These are phyloP conservation scores for Flaveria ramosissima DNA, from an alignment of 129 eudicot species.

Conservation along the genomic window DNA sequence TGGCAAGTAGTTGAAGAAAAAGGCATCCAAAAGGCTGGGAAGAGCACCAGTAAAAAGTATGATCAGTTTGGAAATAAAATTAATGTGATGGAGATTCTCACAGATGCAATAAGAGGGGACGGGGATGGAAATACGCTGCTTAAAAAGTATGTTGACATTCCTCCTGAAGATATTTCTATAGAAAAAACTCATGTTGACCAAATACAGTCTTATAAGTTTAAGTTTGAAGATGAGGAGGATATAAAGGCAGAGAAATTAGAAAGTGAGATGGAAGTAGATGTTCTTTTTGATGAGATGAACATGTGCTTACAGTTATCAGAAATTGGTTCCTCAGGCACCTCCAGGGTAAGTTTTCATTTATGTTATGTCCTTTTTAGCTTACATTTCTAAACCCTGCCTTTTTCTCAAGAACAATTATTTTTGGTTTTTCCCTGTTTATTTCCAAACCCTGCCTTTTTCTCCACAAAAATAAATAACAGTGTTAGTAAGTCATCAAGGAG, in stretches of 20 bases:
- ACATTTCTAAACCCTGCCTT: background rate
- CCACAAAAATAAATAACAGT: background rate
- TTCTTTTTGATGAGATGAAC: constrained; percentile 50
- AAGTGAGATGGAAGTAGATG: constrained; percentile 44
- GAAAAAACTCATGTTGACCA: constrained; percentile 18
- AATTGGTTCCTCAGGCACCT: constrained; percentile 27
- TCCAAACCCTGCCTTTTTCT: background rate
- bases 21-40: background rate
- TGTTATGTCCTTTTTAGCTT: background rate
- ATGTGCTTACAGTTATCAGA: constrained; percentile 34
- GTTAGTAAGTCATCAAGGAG: background rate
- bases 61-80: background rate
- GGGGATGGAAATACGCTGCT: constrained; percentile 30
- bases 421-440: background rate
- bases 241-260: constrained; percentile 33
- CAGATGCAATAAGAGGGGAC: constrained; percentile 36
- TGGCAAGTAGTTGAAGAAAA: constrained; percentile 22
- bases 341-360: constrained; percentile 38
- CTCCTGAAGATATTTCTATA: background rate
- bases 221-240: constrained; percentile 40
- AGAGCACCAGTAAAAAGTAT: constrained; percentile 13
- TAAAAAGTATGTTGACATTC: constrained; percentile 9
- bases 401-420: constrained; percentile 2
- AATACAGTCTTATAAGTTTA: constrained; percentile 43
- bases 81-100: constrained; percentile 34